Conservation (phyloP, 306 rosid species). For the Lagenaria siceraria region DNA sequence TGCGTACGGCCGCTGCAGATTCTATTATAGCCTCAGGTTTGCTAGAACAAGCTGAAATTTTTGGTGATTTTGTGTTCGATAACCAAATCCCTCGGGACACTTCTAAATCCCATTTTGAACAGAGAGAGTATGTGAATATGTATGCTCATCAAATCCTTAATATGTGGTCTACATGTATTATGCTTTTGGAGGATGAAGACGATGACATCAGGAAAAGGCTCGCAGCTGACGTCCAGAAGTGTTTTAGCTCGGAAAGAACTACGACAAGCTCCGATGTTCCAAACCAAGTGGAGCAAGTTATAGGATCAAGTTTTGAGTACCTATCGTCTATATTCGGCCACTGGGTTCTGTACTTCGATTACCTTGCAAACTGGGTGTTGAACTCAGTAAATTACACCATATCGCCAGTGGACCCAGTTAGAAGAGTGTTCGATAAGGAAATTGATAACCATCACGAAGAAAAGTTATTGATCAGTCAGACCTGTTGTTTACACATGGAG, state of each 20-base stretch:
- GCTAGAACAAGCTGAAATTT: constrained; percentile 55
- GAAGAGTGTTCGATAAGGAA: constrained; percentile 89
- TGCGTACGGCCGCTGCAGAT: constrained; percentile 74
- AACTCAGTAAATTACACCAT: constrained; percentile 30
- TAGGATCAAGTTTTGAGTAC: constrained; percentile 63
- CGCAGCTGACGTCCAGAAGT: constrained; percentile 55
- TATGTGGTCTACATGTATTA: constrained; percentile 75
- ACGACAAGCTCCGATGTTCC: constrained; percentile 34
- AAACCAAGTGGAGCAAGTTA: constrained; percentile 81
- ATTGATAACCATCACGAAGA: constrained; percentile 96
- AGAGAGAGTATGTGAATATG: constrained; percentile 35
- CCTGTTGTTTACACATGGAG: constrained; percentile 71
- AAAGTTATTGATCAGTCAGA: constrained; percentile 68
- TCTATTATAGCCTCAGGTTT: constrained; percentile 77
- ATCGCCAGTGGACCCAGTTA: constrained; percentile 59
- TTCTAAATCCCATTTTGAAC: constrained; percentile 21
- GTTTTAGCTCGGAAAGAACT: constrained; percentile 34
- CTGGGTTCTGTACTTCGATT: constrained; percentile 67
- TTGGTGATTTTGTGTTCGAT: constrained; percentile 31
- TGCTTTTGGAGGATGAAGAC: constrained; percentile 91
- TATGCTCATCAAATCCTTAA: constrained; percentile 60
- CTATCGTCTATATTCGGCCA: constrained; percentile 70
- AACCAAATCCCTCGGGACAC: constrained; percentile 23
- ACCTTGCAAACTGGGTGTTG: constrained; percentile 46
- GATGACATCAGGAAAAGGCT: constrained; percentile 55